Base-by-base conservation (phyloP, 129 eudicot species). In the Sambucus nigra region DNA sequence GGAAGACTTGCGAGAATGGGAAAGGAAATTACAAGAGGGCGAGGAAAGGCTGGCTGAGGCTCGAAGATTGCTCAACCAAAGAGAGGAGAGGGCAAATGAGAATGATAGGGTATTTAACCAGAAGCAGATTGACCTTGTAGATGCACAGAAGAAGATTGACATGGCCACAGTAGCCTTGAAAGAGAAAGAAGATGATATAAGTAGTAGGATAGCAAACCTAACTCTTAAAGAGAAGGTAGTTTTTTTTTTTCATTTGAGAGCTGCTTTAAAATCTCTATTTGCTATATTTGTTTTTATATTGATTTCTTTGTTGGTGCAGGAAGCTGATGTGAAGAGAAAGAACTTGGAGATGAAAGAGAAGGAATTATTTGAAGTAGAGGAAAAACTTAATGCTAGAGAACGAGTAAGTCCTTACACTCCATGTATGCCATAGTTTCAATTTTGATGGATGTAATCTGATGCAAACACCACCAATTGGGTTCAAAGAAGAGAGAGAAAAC, bases 1-100 rank as follows among this genome's bases (percentile, higher is more conserved):
- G 65, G 99, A 86, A 59, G 99, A 92, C 55, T 64, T 92, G 54
- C 81, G 83, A 29, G 99, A 86, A 57, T 86, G 99, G 99, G 99
- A 92, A 69, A 74, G 53, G 22, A 92, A 83, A 66, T 73, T 92
- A 53, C 82, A 82, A 44, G 99, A 80, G 71, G 85, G 81, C 45
- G 99, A 86, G 69, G 96, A 92, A 65, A 79, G 92, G 63, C 59
- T 92, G 60, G 88, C 87, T 54, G 99, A 92, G 68, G 68, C 75
- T 47, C 85, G 85, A 45, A 73, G 96, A 66, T 70, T 82, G 69
- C 80, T 92, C 47, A 86, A 82, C 64, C 91, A 86, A 65, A 75
- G 94, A 62, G 99, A 92, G 63, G 94, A 80, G 69, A 63, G 85
- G 65, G 99, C 88, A 5, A 86, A 86, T 68, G 99, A 82, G 25